A percentile compares a stretch with the other conserved stretches of the same genome.
These are phyloP conservation scores for Trichocomaceae sp. DNA, from an alignment of 2,329 filamentous ascomycete species.

Conservation along the genomic window DNA sequence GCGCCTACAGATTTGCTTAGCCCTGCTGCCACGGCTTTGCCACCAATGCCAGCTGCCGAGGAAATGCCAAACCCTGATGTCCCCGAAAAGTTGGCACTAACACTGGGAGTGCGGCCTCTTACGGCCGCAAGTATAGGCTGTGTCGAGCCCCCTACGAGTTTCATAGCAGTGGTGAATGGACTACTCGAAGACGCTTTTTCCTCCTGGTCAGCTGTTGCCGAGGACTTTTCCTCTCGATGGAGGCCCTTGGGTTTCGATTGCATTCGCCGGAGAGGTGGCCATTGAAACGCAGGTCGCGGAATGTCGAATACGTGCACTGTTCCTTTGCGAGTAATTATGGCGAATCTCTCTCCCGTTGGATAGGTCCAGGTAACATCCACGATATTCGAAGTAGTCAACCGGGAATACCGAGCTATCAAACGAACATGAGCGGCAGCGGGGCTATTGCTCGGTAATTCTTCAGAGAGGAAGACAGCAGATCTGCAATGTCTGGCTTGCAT, in stretches of 20 bases:
- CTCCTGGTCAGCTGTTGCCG: conserved; percentile 35
- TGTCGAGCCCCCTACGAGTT: conserved; percentile 55
- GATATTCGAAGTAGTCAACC: conserved; percentile 85
- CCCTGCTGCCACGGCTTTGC: conserved; percentile 44
- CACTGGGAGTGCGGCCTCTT: conserved; percentile 46
- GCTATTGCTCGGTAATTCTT: conserved; percentile 21
- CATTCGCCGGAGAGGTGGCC: conserved; percentile 63
- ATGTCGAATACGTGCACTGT: conserved; percentile 90
- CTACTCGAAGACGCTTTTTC: conserved; percentile 24
- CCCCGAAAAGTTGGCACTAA: conserved; percentile 38
- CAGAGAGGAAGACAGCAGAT: conserved; percentile 31
- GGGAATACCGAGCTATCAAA: conserved; percentile 79
- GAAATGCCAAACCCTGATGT: conserved; percentile 40
- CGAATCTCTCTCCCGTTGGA: conserved; percentile 72
- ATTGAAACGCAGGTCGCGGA: conserved; percentile 72
- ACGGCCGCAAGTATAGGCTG: conserved; percentile 62
- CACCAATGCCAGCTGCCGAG: conserved; percentile 41
- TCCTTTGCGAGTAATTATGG: conserved; percentile 88
- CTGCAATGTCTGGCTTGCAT: conserved; percentile 43
- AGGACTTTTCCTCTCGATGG: conserved; percentile 35
- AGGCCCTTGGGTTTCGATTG: conserved; percentile 34
- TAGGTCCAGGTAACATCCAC: conserved; percentile 84
- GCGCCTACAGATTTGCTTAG: conserved; percentile 46
- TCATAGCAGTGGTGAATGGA: conserved; percentile 64
- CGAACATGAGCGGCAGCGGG: conserved; percentile 50